Evolutionary conservation across 2,329 filamentous ascomycete genomes (phyloP).

Genomic region (Colletotrichum echinochloae): DNA sequence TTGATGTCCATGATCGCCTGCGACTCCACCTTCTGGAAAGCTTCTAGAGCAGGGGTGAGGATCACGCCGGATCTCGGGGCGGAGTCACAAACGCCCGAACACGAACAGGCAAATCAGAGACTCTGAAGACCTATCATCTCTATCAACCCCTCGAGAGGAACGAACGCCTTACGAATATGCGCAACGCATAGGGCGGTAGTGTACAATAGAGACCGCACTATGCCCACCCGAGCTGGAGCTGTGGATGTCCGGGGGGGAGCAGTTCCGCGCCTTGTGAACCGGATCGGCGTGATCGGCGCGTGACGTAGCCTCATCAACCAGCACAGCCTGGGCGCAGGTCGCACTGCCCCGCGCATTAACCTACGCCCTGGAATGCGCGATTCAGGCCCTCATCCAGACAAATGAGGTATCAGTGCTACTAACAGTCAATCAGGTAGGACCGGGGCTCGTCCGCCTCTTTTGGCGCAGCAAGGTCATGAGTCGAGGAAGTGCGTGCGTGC

Average conservation of each 20-base stretch:
- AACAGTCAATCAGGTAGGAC: neutral
- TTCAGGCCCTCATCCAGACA: neutral
- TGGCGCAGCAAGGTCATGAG: neutral
- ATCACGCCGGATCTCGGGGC: neutral
- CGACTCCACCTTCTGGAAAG: slow-evolving; percentile 24
- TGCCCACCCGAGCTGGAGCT: neutral
- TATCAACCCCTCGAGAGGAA: neutral
- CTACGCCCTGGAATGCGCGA: neutral
- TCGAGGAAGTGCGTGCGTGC: neutral
- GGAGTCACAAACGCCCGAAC: neutral
- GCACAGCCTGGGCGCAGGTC: slow-evolving; percentile 7
- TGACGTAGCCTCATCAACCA: neutral
- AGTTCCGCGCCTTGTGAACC: neutral
- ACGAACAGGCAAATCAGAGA: neutral
- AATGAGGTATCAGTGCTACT: neutral
- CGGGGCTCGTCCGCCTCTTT: neutral
- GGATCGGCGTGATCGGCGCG: neutral
- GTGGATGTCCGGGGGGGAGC: neutral
- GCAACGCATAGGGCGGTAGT: neutral
- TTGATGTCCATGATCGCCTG: neutral
- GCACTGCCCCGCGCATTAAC: neutral
- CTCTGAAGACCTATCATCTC: neutral
- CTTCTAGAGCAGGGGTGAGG: slow-evolving; percentile 30
- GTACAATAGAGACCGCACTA: neutral
- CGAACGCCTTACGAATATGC: neutral